These are phyloP conservation scores for Entonaema liquescens DNA, from an alignment of 495 filamentous ascomycete genomes.

Conservation along the genomic window DNA sequence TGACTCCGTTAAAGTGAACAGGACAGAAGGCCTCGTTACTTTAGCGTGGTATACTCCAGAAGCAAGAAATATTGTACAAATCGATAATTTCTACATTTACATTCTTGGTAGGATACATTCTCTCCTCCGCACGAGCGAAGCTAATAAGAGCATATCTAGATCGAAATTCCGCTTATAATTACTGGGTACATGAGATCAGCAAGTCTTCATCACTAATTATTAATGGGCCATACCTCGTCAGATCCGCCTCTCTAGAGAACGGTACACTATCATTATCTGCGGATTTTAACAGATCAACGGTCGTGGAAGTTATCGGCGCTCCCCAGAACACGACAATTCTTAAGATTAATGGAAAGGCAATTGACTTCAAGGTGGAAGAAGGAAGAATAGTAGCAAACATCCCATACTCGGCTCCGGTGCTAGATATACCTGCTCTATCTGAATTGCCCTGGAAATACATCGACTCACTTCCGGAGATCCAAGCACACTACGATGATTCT, in stretches of 20 bases:
- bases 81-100: slow-evolving; percentile 63
- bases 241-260: slow-evolving; percentile 64
- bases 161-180: slow-evolving; percentile 75
- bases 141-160: slow-evolving; percentile 44
- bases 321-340: slow-evolving; percentile 59
- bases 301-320: slow-evolving; percentile 69
- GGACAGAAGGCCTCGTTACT: slow-evolving; percentile 46
- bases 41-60: slow-evolving; percentile 37
- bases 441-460: slow-evolving; percentile 70
- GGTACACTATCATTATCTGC: slow-evolving; percentile 65
- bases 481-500: slow-evolving; percentile 71
- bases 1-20: slow-evolving; percentile 49
- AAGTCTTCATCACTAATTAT: slow-evolving; percentile 63
- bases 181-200: slow-evolving; percentile 70
- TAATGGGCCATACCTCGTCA: slow-evolving; percentile 76
- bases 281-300: slow-evolving; percentile 74
- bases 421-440: slow-evolving; percentile 64
- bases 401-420: slow-evolving; percentile 58
- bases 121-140: not conserved
- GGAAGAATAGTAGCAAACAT: slow-evolving; percentile 52
- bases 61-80: slow-evolving; percentile 54
- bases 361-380: slow-evolving; percentile 59
- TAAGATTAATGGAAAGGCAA: slow-evolving; percentile 67
- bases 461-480: slow-evolving; percentile 75
- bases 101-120: slow-evolving; percentile 48